phyloP scores from a whole-genome alignment of 1,139 yeast genomes.

The Suhomyces bribrorum region DNA sequence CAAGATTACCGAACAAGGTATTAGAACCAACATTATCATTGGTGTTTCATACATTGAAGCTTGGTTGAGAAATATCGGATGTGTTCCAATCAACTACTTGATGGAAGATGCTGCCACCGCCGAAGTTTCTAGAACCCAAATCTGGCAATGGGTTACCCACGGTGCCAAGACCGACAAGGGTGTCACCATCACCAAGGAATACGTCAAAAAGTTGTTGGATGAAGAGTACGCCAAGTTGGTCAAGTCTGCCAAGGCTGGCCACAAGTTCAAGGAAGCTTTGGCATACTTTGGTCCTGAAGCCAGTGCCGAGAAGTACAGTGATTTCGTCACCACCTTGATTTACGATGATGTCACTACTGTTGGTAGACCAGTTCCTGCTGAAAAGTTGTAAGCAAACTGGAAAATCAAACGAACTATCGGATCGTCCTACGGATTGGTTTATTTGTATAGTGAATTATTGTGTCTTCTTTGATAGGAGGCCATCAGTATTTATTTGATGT shows the following conservation, averaged over 20 bases:
- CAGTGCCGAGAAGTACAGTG: constrained; percentile 66
- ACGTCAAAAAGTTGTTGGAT: constrained; percentile 53
- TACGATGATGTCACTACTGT: constrained; percentile 49
- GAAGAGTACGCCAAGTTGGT: constrained; percentile 65
- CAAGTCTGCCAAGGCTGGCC: constrained; percentile 49
- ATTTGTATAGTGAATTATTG: no score
- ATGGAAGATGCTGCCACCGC: constrained; percentile 93
- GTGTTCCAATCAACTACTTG: constrained; percentile 79
- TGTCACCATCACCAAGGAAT: constrained; percentile 56
- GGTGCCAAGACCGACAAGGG: constrained; percentile 64
- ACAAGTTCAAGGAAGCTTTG: constrained; percentile 64
- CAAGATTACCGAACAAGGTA: constrained; percentile 68
- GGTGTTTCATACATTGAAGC: constrained; percentile 82
- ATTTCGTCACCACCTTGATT: constrained; percentile 63
- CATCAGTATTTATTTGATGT: no score
- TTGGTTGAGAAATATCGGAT: constrained; percentile 78
- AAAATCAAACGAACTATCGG: no score
- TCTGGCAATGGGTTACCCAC: constrained; percentile 85
- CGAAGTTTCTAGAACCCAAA: constrained; percentile 79
- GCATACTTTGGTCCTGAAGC: constrained; percentile 66
- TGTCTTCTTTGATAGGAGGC: constrained; percentile 14
- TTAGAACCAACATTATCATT: constrained; percentile 67
- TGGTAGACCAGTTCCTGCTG: constrained; percentile 48
- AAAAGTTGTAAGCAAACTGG: constrained; percentile 39
- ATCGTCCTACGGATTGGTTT: no score